Conservation (phyloP, 2,329 filamentous ascomycete genomes). For the Hymenoscyphus linearis region DNA sequence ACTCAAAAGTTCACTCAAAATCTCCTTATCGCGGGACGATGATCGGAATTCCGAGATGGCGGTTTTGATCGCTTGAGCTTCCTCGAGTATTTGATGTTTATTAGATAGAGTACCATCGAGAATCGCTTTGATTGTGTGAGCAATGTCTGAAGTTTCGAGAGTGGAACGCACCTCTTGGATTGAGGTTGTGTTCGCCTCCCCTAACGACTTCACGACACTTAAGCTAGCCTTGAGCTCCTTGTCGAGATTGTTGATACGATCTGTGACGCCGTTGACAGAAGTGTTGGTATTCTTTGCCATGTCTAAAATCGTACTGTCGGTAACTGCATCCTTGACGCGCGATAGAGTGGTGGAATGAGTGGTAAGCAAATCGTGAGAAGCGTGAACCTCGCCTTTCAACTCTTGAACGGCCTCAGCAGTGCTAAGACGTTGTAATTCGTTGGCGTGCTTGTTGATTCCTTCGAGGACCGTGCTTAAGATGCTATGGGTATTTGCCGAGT, state of each 20-base stretch:
- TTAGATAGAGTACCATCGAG: constrained; percentile 1
- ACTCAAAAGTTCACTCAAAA: background rate
- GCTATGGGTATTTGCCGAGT: background rate
- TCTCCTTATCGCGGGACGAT: background rate
- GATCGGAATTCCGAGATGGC: background rate
- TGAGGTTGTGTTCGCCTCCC: background rate
- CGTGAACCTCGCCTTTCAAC: background rate
- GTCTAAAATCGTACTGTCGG: background rate
- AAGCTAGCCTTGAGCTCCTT: background rate
- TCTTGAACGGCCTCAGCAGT: background rate
- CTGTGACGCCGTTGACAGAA: background rate
- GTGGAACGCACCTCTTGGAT: background rate
- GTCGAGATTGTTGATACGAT: background rate
- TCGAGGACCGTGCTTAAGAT: background rate
- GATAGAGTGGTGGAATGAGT: constrained; percentile 1
- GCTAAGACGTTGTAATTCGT: background rate
- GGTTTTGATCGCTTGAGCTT: background rate
- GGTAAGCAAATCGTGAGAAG: background rate
- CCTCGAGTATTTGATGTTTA: constrained; percentile 6
- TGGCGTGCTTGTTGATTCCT: background rate
- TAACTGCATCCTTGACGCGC: background rate
- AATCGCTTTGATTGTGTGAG: background rate
- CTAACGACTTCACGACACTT: background rate
- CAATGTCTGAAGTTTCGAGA: background rate
- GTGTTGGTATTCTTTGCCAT: background rate